These are phyloP conservation scores for Pinus taeda DNA, from an alignment of 75 land plant species.

Conservation along the genomic window DNA sequence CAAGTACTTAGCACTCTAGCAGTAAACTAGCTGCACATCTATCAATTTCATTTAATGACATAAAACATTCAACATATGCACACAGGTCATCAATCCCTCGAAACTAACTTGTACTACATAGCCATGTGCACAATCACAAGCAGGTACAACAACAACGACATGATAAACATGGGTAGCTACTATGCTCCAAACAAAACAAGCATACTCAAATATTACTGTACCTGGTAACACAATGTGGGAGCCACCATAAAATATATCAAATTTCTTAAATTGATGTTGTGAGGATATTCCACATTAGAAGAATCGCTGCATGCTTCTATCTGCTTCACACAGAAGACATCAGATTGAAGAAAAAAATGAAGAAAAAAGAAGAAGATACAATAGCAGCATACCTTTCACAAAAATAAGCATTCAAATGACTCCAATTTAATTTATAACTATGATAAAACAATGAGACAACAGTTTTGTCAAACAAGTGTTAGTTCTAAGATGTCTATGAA, in stretches of 20 bases:
- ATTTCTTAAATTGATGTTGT: conserved; percentile 48
- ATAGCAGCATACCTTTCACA: not conserved
- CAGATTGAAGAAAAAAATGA: not conserved
- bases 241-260: conserved; percentile 93
- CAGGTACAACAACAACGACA: no score
- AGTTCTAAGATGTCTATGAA: not conserved
- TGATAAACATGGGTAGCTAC: no score
- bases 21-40: no score
- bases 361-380: not conserved
- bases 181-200: not conserved
- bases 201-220: conserved; percentile 8
- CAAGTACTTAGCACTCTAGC: no score
- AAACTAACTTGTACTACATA: no score
- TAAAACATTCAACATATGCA: no score
- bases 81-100: no score
- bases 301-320: conserved; percentile 28
- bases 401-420: not conserved
- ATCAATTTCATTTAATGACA: no score
- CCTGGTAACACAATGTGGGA: conserved; percentile 97
- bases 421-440: not conserved
- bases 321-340: conserved; percentile 28
- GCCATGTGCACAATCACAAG: no score
- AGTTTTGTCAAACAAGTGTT: not conserved
- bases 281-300: conserved; percentile 28
- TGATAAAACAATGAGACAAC: not conserved